These are phyloP conservation scores for Trichoderma endophyticum DNA, from an alignment of 2,329 filamentous ascomycete genomes.

Conservation along the genomic window DNA sequence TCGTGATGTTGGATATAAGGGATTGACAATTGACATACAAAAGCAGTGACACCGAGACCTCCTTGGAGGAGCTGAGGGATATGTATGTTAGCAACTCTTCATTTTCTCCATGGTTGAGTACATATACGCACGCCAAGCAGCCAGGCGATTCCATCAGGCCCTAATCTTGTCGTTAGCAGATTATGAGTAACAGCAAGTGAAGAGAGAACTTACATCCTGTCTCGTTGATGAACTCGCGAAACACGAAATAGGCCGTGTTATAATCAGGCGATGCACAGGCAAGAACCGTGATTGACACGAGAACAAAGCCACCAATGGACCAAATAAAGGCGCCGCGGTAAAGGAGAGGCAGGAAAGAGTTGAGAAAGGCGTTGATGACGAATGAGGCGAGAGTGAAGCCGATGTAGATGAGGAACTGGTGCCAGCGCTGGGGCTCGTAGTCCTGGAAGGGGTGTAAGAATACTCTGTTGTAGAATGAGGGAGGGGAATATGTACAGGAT, in stretches of 20 bases:
- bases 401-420: slow-evolving; percentile 60
- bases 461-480: not conserved
- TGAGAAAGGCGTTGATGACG: slow-evolving; percentile 31
- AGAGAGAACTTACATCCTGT: slow-evolving; percentile 28
- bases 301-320: slow-evolving; percentile 64
- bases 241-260: slow-evolving; percentile 32
- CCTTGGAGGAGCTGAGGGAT: slow-evolving; percentile 32
- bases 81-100: not conserved
- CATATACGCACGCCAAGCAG: slow-evolving; percentile 27
- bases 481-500: slow-evolving; percentile 34
- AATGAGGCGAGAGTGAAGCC: slow-evolving; percentile 30
- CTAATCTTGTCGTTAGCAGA: not conserved
- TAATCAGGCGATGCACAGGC: slow-evolving; percentile 63
- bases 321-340: slow-evolving; percentile 68
- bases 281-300: slow-evolving; percentile 67
- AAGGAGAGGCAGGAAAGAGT: slow-evolving; percentile 38
- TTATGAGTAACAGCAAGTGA: not conserved
- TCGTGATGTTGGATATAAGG: not conserved
- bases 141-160: slow-evolving; percentile 35
- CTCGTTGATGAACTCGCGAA: slow-evolving; percentile 32
- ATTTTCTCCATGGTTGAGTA: not conserved
- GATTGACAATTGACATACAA: slow-evolving; percentile 21
- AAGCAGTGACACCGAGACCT: slow-evolving; percentile 33
- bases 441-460: slow-evolving; percentile 20
- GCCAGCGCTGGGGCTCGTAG: slow-evolving; percentile 60